Evolutionary conservation across 345 rosid genomes (phyloP), one percentile per base, ranked within the genome.

Genomic region (Eutrema yunnanense): DNA sequence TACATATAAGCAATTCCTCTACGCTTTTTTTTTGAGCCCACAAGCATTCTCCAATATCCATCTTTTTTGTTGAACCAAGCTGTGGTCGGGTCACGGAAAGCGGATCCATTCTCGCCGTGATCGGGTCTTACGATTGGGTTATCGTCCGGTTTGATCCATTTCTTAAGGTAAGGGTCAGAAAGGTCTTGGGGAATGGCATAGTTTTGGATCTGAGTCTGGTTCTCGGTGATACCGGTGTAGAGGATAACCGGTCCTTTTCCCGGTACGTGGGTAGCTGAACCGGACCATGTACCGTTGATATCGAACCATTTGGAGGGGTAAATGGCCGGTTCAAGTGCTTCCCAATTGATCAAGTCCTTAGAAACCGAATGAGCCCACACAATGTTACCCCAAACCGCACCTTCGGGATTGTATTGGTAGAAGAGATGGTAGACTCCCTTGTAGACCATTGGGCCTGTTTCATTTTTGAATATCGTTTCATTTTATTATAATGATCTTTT

Each of bases 281-380:
- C 98, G 2, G 98, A 89, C 98, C 97, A 94, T 59, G 90, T 84
- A 0, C 96, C 98, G 4, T 84, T 80, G 4, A 80, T 73, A 43
- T 94, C 98, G 16, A 85, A 92, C 66, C 82, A 82, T 67, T 89
- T 73, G 2, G 92, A 69, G 0, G 96, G 93, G 64, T 65, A 79
- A 38, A 94, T 72, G 11, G 97, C 97, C 0, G 83, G 90, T 46
- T 84, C 86, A 5, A 94, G 86, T 0, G 88, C 64, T 56, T 68
- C 38, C 98, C 97, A 94, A 37, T 89, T 88, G 75, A 92, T 71
- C 71, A 94, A 66, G 73, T 94, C 97, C 57, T 71, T 86, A 2
- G 98, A 94, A 4, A 94, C 90, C 0, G 98, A 89, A 64, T 94
- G 98, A 6, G 90, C 98, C 98, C 98, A 94, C 3, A 87, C 84